Evolutionary conservation across 306 rosid genomes (phyloP), one percentile per base, ranked within the genome.

Genomic region (Fragaria iinumae): DNA sequence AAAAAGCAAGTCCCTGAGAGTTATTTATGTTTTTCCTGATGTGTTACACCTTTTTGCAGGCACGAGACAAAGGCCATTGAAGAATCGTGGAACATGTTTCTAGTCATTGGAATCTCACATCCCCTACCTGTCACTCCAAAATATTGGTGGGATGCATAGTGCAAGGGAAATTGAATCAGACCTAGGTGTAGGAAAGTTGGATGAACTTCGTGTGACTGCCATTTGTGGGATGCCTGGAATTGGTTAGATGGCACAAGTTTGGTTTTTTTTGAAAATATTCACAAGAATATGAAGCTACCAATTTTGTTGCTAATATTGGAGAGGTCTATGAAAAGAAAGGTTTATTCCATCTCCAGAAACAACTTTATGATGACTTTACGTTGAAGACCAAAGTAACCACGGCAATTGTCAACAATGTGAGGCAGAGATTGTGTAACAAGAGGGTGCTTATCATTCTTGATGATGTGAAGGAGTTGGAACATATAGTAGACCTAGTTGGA

Each of bases 401-500:
- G 20, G 23, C 6, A 6, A 4, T 41, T 5, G 47, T 39, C 8
- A 1, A 29, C 0, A 1, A 36, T 34, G 64, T 70, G 11, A 12
- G 12, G 39, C 7, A 16, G 0, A 32, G 57, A 39, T 49, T 83
- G 14, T 14, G 21, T 17, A 0, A 13, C 1, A 79, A n/a, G n/a
- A 71, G 20, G 43, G 45, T 79, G 34, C 75, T 83, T 36, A 34
- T 79, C 0, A 14, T 75, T 8, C 75, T 83, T 25, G 80, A 83
- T 49, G 83, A 71, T 41, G 67, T 84, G 56, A 62, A 39, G 74
- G 64, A 65, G 11, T 63, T 72, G 11, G 68, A 77, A 8, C 84
- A 83, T 16, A 56, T 83, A 67, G 79, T 72, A 27, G 70, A 14
- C 43, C 68, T 83, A 21, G 70, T 68, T n/a, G 84, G 84, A 50